Evolutionary conservation across 306 rosid species (phyloP).

Genomic region (Trifolium pratense): DNA sequence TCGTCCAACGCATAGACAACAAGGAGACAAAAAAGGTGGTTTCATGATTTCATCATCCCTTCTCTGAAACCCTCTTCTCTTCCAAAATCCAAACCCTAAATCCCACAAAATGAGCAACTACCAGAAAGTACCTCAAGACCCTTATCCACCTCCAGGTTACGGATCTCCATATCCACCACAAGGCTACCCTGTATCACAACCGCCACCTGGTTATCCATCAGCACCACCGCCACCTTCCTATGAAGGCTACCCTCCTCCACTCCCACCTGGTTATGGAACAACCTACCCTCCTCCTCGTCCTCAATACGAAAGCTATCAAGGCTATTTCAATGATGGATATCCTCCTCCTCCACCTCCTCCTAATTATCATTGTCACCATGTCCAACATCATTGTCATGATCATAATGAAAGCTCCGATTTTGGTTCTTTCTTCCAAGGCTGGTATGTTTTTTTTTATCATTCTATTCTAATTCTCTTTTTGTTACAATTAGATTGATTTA

Average conservation of each 20-base stretch:
- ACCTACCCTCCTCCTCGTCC: conserved; percentile 54
- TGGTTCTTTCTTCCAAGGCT: conserved; percentile 66
- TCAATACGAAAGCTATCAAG: conserved; percentile 73
- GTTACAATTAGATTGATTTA: neutral
- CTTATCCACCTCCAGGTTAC: conserved; percentile 66
- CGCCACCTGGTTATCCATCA: conserved; percentile 54
- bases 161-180: conserved; percentile 55
- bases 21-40: neutral
- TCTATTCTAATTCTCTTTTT: neutral
- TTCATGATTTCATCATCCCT: neutral
- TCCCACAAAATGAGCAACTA: conserved; percentile 48
- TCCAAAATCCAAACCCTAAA: neutral
- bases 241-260: conserved; percentile 51
- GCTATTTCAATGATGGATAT: conserved; percentile 68
- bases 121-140: conserved; percentile 60
- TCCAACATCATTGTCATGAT: conserved; percentile 53
- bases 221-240: conserved; percentile 55
- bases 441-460: conserved; percentile 47
- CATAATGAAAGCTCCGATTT: conserved; percentile 43
- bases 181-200: conserved; percentile 33
- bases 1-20: too few relatives aligned
- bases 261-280: conserved; percentile 49
- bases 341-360: conserved; percentile 59
- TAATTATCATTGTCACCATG: conserved; percentile 51
- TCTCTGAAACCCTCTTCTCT: neutral